Conservation (phyloP, 257 asterid genomes). For the Solanum chaucha region DNA sequence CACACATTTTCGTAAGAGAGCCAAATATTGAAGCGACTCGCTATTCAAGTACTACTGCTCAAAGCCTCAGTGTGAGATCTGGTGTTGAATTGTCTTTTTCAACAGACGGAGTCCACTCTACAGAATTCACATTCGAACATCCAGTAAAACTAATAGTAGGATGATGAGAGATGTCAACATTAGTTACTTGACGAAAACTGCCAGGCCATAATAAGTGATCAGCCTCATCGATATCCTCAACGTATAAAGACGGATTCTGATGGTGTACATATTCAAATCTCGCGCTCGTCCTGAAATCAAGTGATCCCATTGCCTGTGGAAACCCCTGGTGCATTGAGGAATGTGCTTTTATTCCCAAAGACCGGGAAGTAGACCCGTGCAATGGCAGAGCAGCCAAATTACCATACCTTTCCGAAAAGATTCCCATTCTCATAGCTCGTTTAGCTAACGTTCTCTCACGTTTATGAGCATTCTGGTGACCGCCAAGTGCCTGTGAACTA, state of each 20-base stretch:
- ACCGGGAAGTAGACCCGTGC: conserved; percentile 35
- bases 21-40: background rate
- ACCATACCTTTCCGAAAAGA: conserved; percentile 16
- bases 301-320: conserved; percentile 9
- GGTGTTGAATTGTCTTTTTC: conserved; percentile 16
- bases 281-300: conserved; percentile 12
- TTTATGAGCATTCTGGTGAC: conserved; percentile 43
- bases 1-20: background rate
- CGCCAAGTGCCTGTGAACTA: conserved; percentile 44
- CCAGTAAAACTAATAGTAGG: conserved; percentile 14
- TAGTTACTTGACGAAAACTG: conserved; percentile 32
- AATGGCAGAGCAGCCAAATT: conserved; percentile 33
- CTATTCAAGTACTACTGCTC: background rate
- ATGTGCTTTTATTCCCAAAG: conserved; percentile 45
- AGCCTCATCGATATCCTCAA: conserved; percentile 18
- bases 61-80: conserved; percentile 57
- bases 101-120: conserved; percentile 4
- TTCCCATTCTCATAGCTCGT: conserved; percentile 39
- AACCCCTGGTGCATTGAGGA: conserved; percentile 32
- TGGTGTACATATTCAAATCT: conserved; percentile 23
- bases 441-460: conserved; percentile 31
- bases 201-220: conserved; percentile 44
- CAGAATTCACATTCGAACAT: conserved; percentile 9
- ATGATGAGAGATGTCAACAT: conserved; percentile 5
- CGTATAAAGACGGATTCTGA: conserved; percentile 23